These are phyloP conservation scores for Takashimella koratensis DNA, from an alignment of 1,284 basidiomycete genomes.

Conservation along the genomic window DNA sequence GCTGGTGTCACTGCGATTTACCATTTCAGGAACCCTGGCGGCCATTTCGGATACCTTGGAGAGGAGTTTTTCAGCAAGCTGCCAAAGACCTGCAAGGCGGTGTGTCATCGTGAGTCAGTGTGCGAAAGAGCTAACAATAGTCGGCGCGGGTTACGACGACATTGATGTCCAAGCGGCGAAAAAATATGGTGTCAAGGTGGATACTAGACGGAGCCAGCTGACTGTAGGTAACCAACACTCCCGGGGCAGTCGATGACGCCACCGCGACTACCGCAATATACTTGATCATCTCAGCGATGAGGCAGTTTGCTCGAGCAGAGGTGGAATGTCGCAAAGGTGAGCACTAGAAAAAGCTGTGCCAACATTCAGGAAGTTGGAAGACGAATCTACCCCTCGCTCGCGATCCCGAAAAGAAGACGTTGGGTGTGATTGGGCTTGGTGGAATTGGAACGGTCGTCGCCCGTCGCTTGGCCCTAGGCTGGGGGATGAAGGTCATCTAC, in stretches of 20 bases:
- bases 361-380: constrained; percentile 53
- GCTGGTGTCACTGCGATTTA: constrained; percentile 51
- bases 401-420: constrained; percentile 69
- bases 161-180: constrained; percentile 64
- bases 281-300: constrained; percentile 70
- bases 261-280: constrained; percentile 83
- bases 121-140: constrained; percentile 72
- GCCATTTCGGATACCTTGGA: constrained; percentile 17
- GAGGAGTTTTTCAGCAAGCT: constrained; percentile 28
- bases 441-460: constrained; percentile 62
- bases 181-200: constrained; percentile 13
- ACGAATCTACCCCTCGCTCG: constrained; percentile 54
- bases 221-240: constrained; percentile 79
- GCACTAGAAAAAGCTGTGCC: not conserved
- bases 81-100: constrained; percentile 58
- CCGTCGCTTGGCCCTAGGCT: constrained; percentile 18
- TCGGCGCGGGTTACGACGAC: constrained; percentile 18
- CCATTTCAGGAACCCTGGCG: constrained; percentile 17
- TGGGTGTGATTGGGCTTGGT: constrained; percentile 82
- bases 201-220: constrained; percentile 47
- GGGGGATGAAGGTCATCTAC: constrained; percentile 68
- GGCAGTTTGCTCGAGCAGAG: constrained; percentile 69
- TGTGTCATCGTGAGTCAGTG: constrained; percentile 67
- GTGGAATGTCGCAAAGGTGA: constrained; percentile 45
- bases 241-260: constrained; percentile 80